phyloP scores from a whole-genome alignment of 495 filamentous ascomycete genomes.

The Staphylotrichum tortipilum region DNA sequence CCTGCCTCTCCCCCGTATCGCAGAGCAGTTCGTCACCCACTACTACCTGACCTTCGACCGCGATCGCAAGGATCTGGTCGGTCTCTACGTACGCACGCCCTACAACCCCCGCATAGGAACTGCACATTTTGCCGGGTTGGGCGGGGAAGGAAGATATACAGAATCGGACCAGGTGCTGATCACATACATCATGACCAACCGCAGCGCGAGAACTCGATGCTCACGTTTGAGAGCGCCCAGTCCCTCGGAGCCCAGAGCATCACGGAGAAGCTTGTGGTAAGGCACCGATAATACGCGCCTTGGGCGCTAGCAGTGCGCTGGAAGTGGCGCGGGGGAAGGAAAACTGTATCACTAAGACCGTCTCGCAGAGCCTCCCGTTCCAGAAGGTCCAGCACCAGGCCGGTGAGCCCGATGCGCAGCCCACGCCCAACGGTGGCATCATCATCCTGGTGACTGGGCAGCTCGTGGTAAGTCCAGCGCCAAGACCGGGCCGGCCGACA shows the following conservation, averaged over 20 bases:
- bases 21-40: slow-evolving; percentile 76
- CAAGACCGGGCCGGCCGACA: too few species aligned
- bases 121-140: too few species aligned
- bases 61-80: slow-evolving; percentile 49
- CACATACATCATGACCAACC: too few species aligned
- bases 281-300: background rate
- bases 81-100: slow-evolving; percentile 64
- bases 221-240: slow-evolving; percentile 75
- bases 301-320: background rate
- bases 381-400: slow-evolving; percentile 63
- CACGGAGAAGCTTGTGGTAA: slow-evolving; percentile 67
- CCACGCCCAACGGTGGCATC: slow-evolving; percentile 53
- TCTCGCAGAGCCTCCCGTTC: slow-evolving; percentile 66
- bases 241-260: slow-evolving; percentile 53
- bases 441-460: slow-evolving; percentile 78
- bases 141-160: too few species aligned
- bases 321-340: too few species aligned
- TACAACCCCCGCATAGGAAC: slow-evolving; percentile 1
- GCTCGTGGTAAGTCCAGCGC: slow-evolving; percentile 58
- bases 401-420: slow-evolving; percentile 68
- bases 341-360: slow-evolving; percentile 8
- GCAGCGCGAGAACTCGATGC: slow-evolving; percentile 83
- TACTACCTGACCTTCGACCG: slow-evolving; percentile 84
- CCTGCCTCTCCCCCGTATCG: background rate
- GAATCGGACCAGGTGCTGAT: too few species aligned